These are phyloP conservation scores for Lactarius pseudohatsudake DNA, from an alignment of 768 basidiomycete genomes.

Conservation along the genomic window DNA sequence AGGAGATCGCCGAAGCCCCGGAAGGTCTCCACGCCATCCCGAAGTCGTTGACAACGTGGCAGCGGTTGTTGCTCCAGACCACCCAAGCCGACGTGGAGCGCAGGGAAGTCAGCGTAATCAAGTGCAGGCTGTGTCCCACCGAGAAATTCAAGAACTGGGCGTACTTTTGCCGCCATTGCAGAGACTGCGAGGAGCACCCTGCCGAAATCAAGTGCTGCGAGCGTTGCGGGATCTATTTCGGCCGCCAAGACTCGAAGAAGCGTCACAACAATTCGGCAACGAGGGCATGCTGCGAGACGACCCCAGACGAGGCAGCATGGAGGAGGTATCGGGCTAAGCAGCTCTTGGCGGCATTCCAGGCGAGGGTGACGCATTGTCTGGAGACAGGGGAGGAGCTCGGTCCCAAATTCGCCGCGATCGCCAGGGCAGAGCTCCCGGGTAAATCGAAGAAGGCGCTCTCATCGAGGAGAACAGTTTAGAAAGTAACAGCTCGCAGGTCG, in stretches of 20 bases:
- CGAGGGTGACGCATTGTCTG: not conserved
- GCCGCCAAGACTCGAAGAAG: not conserved
- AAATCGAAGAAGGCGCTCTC: not conserved
- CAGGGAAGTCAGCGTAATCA: not conserved
- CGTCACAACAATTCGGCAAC: not conserved
- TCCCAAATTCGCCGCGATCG: not conserved
- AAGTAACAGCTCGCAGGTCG: not conserved
- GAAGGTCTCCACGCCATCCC: not conserved
- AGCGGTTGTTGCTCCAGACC: not conserved
- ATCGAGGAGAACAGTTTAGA: not conserved
- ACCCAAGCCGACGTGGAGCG: not conserved
- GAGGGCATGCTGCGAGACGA: not conserved
- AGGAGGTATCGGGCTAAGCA: not conserved
- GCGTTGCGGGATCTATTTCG: not conserved
- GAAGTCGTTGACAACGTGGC: not conserved
- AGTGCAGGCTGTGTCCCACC: slow-evolving; percentile 3
- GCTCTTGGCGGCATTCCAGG: not conserved
- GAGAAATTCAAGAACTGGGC: not conserved
- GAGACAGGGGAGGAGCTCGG: not conserved
- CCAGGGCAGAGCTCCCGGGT: not conserved
- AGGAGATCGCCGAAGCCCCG: not conserved
- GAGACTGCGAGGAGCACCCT: not conserved
- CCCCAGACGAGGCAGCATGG: not conserved
- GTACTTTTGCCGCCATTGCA: not conserved
- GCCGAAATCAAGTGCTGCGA: not conserved